Conservation (phyloP, 1,284 basidiomycete species). For the Mycosarcoma mackinlayi region DNA sequence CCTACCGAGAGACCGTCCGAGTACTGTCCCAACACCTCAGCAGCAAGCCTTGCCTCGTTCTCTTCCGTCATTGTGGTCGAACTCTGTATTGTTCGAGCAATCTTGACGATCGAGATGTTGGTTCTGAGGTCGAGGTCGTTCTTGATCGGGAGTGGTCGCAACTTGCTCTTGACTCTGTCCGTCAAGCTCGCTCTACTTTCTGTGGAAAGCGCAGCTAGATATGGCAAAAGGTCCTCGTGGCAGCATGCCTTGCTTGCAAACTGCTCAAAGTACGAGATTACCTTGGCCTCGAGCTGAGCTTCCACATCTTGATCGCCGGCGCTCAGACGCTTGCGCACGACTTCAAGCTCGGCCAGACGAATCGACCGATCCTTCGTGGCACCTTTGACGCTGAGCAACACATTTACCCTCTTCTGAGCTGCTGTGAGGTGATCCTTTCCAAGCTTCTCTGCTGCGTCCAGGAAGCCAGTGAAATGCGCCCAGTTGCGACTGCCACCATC, state of each 20-base stretch:
- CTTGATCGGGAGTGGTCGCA: constrained; percentile 12
- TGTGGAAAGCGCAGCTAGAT: constrained; percentile 71
- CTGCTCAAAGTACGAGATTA: constrained; percentile 75
- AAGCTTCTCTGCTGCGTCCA: constrained; percentile 38
- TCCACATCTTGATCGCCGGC: constrained; percentile 10
- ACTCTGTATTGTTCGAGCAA: constrained; percentile 32
- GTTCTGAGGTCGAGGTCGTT: constrained; percentile 27
- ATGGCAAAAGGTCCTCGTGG: constrained; percentile 82
- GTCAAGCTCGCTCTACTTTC: constrained; percentile 65
- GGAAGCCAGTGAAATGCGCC: constrained; percentile 32
- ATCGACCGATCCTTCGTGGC: constrained; percentile 74
- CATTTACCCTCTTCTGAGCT: constrained; percentile 33
- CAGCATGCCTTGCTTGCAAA: constrained; percentile 85
- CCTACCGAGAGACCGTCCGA: constrained; percentile 75
- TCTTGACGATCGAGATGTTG: constrained; percentile 47
- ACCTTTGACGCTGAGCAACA: constrained; percentile 74
- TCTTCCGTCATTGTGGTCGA: constrained; percentile 7
- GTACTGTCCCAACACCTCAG: constrained; percentile 69
- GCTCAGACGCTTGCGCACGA: constrained; percentile 9
- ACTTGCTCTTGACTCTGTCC: constrained; percentile 3
- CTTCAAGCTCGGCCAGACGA: constrained; percentile 77
- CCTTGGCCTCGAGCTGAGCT: constrained; percentile 9
- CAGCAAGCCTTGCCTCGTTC: constrained; percentile 14
- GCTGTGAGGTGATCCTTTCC: constrained; percentile 23
- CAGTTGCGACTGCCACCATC: constrained; percentile 49